These are phyloP conservation scores for Nakaseomyces nivariensis DNA, from an alignment of 1,139 yeast genomes.

Conservation along the genomic window DNA sequence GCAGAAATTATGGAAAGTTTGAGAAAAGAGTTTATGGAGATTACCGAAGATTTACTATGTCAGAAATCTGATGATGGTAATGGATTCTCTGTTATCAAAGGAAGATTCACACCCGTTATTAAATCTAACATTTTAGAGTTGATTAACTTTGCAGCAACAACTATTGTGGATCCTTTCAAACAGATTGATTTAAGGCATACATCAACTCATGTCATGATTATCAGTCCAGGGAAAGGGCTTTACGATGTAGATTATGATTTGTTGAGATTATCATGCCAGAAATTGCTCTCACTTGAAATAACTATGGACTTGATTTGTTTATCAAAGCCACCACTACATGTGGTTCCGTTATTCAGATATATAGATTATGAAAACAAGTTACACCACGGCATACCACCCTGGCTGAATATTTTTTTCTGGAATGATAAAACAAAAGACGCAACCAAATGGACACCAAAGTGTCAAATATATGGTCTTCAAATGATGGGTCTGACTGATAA, in stretches of 20 bases:
- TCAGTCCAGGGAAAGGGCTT: slow-evolving; percentile 89
- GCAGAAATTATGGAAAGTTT: slow-evolving; percentile 82
- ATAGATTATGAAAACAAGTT: slow-evolving; percentile 44
- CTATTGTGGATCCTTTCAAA: slow-evolving; percentile 69
- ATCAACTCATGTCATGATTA: slow-evolving; percentile 70
- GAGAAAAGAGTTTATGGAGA: slow-evolving; percentile 74
- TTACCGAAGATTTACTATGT: slow-evolving; percentile 62
- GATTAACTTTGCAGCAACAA: slow-evolving; percentile 68
- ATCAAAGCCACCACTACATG: slow-evolving; percentile 84
- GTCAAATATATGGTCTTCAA: slow-evolving; percentile 88
- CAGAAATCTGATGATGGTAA: slow-evolving; percentile 33
- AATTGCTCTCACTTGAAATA: slow-evolving; percentile 66
- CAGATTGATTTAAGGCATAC: slow-evolving; percentile 85
- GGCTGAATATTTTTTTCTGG: slow-evolving; percentile 93
- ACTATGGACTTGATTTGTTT: slow-evolving; percentile 84
- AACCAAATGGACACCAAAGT: slow-evolving; percentile 75
- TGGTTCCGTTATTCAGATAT: slow-evolving; percentile 80
- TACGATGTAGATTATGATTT: slow-evolving; percentile 84
- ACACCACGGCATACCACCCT: slow-evolving; percentile 78
- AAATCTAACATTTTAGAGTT: slow-evolving; percentile 88
- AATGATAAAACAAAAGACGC: slow-evolving; percentile 40
- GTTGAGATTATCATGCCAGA: slow-evolving; percentile 63
- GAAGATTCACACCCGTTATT: slow-evolving; percentile 68
- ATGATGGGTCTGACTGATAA: slow-evolving; percentile 98
- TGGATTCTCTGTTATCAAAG: slow-evolving; percentile 34